A percentile compares a stretch with the other conserved stretches of the same genome.
These are phyloP conservation scores for Pichia scutulata DNA, from an alignment of 805 yeast species.

Conservation along the genomic window DNA sequence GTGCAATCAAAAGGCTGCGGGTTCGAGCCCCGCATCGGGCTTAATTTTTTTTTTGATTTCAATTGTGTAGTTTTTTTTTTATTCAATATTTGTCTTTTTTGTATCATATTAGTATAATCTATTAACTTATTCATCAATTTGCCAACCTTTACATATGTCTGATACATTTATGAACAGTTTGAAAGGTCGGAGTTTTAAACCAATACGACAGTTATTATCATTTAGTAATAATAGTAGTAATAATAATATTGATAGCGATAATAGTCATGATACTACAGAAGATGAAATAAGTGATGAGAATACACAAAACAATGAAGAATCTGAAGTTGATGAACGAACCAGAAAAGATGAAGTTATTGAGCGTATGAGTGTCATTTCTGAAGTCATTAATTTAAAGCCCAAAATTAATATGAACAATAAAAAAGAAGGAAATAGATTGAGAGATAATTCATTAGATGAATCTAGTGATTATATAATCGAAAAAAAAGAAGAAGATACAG, in stretches of 20 bases:
- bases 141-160: too few relatives aligned
- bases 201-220: background rate
- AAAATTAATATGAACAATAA: background rate
- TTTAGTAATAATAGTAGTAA: background rate
- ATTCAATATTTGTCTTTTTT: background rate
- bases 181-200: background rate
- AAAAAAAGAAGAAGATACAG: background rate
- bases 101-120: background rate
- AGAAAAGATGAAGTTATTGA: background rate
- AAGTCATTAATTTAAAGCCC: background rate
- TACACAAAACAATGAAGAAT: background rate
- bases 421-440: background rate
- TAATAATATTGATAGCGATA: background rate
- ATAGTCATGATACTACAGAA: background rate
- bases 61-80: background rate
- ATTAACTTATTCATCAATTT: too few relatives aligned
- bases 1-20: slow-evolving; percentile 12
- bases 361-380: background rate
- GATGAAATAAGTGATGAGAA: background rate
- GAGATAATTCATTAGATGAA: background rate
- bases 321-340: background rate
- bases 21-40: slow-evolving; percentile 13
- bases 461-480: too few relatives aligned
- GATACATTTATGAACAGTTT: background rate
- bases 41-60: background rate